Conservation (phyloP, 352 stramenopile species). For the Globisporangium nagaii region DNA sequence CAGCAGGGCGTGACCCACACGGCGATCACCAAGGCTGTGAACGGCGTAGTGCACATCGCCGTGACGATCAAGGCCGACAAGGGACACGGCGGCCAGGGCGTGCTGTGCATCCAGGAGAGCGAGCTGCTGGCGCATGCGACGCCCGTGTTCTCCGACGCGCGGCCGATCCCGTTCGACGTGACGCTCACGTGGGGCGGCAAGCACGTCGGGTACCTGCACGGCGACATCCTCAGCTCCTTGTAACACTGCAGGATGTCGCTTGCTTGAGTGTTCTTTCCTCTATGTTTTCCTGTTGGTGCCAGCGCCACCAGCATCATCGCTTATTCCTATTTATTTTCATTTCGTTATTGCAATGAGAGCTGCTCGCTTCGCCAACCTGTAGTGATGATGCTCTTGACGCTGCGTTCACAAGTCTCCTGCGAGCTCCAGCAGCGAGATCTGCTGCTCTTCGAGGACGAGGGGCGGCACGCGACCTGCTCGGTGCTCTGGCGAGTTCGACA, state of each 20-base stretch:
- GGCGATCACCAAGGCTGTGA: slow-evolving; percentile 38
- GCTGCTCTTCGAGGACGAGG: slow-evolving; percentile 8
- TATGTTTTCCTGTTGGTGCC: neutral
- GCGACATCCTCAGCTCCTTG: slow-evolving; percentile 30
- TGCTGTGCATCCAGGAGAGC: slow-evolving; percentile 42
- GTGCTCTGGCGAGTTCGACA: slow-evolving; percentile 13
- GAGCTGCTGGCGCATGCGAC: slow-evolving; percentile 22
- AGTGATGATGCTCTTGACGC: neutral
- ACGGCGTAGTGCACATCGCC: slow-evolving; percentile 40
- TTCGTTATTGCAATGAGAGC: too few species aligned
- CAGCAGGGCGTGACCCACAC: slow-evolving; percentile 33
- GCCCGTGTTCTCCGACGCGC: slow-evolving; percentile 22
- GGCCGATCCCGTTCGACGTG: slow-evolving; percentile 40
- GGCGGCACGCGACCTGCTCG: slow-evolving; percentile 2
- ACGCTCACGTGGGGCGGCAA: slow-evolving; percentile 48
- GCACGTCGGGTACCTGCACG: slow-evolving; percentile 48
- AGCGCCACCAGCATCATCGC: neutral
- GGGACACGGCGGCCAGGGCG: slow-evolving; percentile 27
- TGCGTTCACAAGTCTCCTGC: slow-evolving; percentile 14
- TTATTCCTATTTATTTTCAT: slow-evolving; percentile 14
- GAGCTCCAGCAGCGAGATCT: slow-evolving; percentile 56
- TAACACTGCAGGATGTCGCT: slow-evolving; percentile 53
- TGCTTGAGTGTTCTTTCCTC: too few species aligned
- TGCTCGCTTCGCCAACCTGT: too few species aligned
- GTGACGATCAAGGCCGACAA: slow-evolving; percentile 42